Percentiles rank a stretch among this genome's conserved stretches.
Conservation (phyloP, 176 grass and related monocot genomes). For the Bolboschoenus planiculmis region DNA sequence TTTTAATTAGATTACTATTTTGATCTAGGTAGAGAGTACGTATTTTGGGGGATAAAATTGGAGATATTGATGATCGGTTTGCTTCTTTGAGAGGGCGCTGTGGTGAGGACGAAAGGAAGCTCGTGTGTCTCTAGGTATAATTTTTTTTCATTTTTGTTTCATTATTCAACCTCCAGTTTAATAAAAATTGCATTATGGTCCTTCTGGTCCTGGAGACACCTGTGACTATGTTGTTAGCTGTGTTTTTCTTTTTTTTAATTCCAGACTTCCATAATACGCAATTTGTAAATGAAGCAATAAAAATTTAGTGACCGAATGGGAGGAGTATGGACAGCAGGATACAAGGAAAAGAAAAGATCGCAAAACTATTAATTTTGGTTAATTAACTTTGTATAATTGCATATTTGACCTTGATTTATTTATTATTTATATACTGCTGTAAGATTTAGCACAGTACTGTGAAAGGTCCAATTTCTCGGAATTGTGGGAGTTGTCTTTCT, state of each 20-base stretch:
- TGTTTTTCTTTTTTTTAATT: background rate
- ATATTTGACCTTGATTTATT: background rate
- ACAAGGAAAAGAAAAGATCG: too few relatives aligned
- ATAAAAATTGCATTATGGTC: background rate
- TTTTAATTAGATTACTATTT: background rate
- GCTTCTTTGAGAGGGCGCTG: background rate
- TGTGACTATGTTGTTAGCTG: background rate
- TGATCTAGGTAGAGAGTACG: background rate
- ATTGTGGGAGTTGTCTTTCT: background rate
- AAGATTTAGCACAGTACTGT: background rate
- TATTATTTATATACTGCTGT: background rate
- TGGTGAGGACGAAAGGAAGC: background rate
- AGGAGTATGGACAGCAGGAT: too few relatives aligned
- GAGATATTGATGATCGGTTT: conserved; percentile 3
- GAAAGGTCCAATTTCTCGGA: background rate
- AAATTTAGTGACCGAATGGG: too few relatives aligned
- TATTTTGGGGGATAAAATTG: background rate
- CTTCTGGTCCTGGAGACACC: background rate
- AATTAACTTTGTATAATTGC: background rate
- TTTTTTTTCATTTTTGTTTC: background rate
- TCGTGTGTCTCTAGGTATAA: conserved; percentile 6
- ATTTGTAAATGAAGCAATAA: background rate
- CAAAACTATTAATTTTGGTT: background rate
- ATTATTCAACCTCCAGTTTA: background rate
- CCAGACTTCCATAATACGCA: background rate